Percentiles rank a stretch among this genome's conserved stretches.
These are phyloP conservation scores for Aspergillus pseudoviridinutans DNA, from an alignment of 2,329 filamentous ascomycete species.

Conservation along the genomic window DNA sequence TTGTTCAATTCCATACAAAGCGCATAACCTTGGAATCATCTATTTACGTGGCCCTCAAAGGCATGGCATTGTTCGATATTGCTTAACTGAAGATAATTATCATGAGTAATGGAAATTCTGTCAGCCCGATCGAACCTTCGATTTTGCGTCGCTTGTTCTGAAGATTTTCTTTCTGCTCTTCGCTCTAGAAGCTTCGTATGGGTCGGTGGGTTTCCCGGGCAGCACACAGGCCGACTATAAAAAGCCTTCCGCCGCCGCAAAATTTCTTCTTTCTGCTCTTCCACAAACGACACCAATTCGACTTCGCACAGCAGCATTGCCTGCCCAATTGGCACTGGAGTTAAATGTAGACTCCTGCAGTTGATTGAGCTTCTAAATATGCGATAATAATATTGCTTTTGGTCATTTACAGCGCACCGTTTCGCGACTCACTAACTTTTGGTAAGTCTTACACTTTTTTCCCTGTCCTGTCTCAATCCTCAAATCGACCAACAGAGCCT, in stretches of 20 bases:
- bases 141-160: constrained; percentile 6
- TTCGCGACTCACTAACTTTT: constrained; percentile 11
- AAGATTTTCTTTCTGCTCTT: constrained; percentile 7
- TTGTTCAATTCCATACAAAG: not conserved
- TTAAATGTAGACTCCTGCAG: constrained; percentile 6
- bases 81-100: not conserved
- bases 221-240: constrained; percentile 33
- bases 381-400: constrained; percentile 1
- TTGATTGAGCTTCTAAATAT: not conserved
- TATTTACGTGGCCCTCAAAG: not conserved
- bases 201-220: constrained; percentile 27
- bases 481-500: constrained; percentile 17
- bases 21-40: not conserved
- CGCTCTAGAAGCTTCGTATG: constrained; percentile 28
- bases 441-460: constrained; percentile 16
- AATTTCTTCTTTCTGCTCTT: constrained; percentile 21
- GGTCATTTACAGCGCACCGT: not conserved
- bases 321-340: not conserved
- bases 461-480: constrained; percentile 6
- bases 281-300: constrained; percentile 3
- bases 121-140: not conserved
- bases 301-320: not conserved
- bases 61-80: not conserved
- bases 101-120: constrained; percentile 1
- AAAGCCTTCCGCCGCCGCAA: constrained; percentile 20